These are phyloP conservation scores for Chlorella sp. DNA, from an alignment of 139 green algal species.

Conservation along the genomic window DNA sequence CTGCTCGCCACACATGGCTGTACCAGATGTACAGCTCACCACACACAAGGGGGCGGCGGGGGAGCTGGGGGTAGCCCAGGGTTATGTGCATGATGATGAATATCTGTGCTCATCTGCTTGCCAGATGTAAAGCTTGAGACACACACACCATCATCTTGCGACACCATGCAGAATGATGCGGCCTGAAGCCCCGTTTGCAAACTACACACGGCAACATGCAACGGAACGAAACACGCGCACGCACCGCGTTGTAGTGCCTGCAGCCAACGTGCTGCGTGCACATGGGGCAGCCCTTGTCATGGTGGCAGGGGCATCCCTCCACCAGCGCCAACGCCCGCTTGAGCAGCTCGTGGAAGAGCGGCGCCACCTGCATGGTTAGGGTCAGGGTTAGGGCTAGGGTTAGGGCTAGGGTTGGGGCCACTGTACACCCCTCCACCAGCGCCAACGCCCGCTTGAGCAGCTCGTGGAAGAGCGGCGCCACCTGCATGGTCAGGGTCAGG, in stretches of 20 bases:
- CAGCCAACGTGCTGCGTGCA: conserved; percentile 86
- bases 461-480: background rate
- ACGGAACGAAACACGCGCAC: background rate
- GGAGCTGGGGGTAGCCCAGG: background rate
- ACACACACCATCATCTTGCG: background rate
- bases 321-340: conserved; percentile 65
- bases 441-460: too few species aligned
- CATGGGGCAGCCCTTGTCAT: conserved; percentile 65
- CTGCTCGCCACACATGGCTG: background rate
- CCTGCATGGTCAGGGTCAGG: background rate
- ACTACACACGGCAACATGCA: background rate
- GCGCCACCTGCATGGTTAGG: conserved; percentile 37
- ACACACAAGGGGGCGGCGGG: background rate
- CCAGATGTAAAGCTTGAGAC: background rate
- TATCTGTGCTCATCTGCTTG: background rate
- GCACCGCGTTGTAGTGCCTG: conserved; percentile 77
- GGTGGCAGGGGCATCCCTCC: conserved; percentile 56
- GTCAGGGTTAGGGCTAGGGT: background rate
- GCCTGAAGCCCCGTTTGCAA: background rate
- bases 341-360: conserved; percentile 67
- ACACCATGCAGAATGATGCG: background rate
- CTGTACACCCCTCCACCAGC: too few species aligned
- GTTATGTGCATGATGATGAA: background rate
- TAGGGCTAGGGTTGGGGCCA: background rate
- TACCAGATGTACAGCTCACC: background rate